A percentile compares a stretch with the other conserved stretches of the same genome.
These are phyloP conservation scores for Cladosporium sp. DNA, from an alignment of 2,329 filamentous ascomycete species.

Conservation along the genomic window DNA sequence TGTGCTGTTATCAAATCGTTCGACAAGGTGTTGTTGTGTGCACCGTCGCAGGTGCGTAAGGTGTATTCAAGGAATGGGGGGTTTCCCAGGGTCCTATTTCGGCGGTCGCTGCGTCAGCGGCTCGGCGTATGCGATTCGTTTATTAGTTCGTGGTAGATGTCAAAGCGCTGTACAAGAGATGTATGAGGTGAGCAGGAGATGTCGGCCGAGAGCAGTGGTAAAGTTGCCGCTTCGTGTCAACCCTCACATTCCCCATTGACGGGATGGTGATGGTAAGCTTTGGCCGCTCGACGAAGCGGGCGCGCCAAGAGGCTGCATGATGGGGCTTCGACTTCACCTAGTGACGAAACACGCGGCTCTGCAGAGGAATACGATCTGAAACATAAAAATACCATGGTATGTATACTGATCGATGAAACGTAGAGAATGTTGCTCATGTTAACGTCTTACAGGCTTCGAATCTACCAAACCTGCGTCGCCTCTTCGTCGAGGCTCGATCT, in stretches of 20 bases:
- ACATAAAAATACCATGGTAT: neutral
- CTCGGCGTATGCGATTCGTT: neutral
- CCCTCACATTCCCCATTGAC: conserved; percentile 9
- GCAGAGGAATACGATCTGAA: neutral
- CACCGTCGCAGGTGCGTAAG: neutral
- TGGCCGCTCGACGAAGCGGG: neutral
- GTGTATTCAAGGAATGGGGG: conserved; percentile 10
- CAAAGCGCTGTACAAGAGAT: neutral
- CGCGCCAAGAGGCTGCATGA: conserved; percentile 1
- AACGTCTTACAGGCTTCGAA: conserved; percentile 55
- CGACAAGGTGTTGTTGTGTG: conserved; percentile 7
- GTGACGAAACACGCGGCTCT: conserved; percentile 6
- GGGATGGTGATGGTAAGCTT: conserved; percentile 11
- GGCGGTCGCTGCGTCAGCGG: neutral
- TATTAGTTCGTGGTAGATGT: neutral
- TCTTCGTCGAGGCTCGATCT: conserved; percentile 91
- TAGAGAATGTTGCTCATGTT: too few species aligned
- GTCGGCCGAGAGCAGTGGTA: neutral
- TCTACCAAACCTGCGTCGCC: conserved; percentile 88
- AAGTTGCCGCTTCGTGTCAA: neutral
- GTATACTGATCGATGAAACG: too few species aligned
- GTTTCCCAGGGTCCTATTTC: conserved; percentile 6
- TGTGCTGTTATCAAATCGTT: neutral
- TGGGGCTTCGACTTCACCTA: neutral
- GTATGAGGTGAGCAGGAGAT: neutral